Percentiles rank a stretch among this genome's conserved stretches.
Evolutionary conservation across 2,329 filamentous ascomycete species (phyloP).

Genomic region (Fusarium udum): DNA sequence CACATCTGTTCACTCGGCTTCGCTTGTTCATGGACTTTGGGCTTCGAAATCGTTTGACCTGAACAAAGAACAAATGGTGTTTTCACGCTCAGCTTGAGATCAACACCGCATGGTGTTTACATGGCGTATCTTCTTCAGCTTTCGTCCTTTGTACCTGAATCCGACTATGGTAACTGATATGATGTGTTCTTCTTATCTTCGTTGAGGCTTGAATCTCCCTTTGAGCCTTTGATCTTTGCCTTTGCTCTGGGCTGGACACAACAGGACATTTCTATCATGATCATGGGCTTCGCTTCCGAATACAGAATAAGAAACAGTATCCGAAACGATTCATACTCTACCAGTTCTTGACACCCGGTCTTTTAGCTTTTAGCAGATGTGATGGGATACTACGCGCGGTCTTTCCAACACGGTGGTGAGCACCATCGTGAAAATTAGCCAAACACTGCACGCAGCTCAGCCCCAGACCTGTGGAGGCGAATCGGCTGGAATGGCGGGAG

Average conservation of each 20-base stretch:
- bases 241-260: accelerated
- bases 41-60: accelerated
- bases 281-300: accelerated
- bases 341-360: not conserved
- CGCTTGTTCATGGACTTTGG: accelerated
- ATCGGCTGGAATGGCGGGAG: not conserved
- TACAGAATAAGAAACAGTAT: not conserved
- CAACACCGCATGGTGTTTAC: not conserved
- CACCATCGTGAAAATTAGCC: not conserved
- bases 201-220: too few relatives aligned
- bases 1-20: not conserved
- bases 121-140: accelerated
- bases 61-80: accelerated
- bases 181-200: accelerated
- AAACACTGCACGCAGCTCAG: not conserved
- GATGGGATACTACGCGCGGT: not conserved
- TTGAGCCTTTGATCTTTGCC: accelerated
- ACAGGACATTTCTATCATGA: too few relatives aligned
- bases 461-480: accelerated
- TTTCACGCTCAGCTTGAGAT: accelerated
- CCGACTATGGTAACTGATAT: not conserved
- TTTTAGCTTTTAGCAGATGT: not conserved
- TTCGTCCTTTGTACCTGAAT: too few relatives aligned
- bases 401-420: not conserved
- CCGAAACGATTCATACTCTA: accelerated